These are phyloP conservation scores for Tolypocladium sp. DNA, from an alignment of 2,329 filamentous ascomycete genomes.

Conservation along the genomic window DNA sequence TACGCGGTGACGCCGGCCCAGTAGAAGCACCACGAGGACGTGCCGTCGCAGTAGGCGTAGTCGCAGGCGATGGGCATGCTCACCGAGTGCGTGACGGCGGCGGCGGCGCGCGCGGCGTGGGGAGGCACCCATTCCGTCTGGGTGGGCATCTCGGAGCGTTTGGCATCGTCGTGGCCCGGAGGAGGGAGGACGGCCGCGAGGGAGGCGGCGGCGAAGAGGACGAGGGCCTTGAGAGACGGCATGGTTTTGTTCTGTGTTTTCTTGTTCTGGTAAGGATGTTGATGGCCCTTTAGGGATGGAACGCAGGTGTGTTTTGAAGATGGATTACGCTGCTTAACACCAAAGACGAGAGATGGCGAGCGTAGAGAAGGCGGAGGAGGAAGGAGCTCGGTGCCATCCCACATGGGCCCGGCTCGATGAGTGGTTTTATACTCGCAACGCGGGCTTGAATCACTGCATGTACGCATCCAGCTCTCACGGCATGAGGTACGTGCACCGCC, in stretches of 20 bases:
- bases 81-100: slow-evolving; percentile 4
- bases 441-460: neutral
- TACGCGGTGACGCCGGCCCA: slow-evolving; percentile 28
- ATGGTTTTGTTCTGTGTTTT: neutral
- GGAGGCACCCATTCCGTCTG: neutral
- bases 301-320: neutral
- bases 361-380: neutral
- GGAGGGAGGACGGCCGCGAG: neutral
- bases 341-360: neutral
- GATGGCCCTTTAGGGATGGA: neutral
- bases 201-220: slow-evolving; percentile 1
- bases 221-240: slow-evolving; percentile 1
- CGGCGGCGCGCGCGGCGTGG: neutral
- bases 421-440: neutral
- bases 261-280: neutral
- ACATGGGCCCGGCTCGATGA: neutral
- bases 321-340: neutral
- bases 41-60: slow-evolving; percentile 24
- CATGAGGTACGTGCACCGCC: neutral
- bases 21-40: slow-evolving; percentile 27
- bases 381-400: neutral
- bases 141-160: neutral
- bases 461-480: neutral
- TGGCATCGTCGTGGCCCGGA: neutral
- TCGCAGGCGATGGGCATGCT: slow-evolving; percentile 18